A percentile compares a stretch with the other conserved stretches of the same genome.
phyloP scores from a whole-genome alignment of 1,139 yeast genomes.

The Magnusiomyces paraingens region DNA sequence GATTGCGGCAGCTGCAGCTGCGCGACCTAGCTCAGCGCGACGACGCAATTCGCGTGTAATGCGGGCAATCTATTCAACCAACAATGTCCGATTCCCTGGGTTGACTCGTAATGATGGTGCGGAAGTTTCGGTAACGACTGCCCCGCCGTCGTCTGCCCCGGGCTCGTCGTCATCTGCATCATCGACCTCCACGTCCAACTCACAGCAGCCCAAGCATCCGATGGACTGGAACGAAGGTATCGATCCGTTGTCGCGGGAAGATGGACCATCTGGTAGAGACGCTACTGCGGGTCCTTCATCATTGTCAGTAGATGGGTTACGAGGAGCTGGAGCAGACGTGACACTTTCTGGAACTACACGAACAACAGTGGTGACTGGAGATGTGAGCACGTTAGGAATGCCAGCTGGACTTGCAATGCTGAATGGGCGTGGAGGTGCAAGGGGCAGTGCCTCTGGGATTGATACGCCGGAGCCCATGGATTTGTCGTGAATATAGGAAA shows the following conservation, averaged over 20 bases:
- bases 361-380: too few species aligned
- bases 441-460: too few species aligned
- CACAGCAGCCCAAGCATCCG: too few species aligned
- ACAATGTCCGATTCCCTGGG: too few species aligned
- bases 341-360: too few species aligned
- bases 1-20: constrained; percentile 9
- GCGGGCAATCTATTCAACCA: neutral
- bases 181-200: neutral
- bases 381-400: too few species aligned
- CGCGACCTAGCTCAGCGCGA: neutral
- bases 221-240: too few species aligned
- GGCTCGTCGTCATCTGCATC: constrained; percentile 13
- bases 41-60: constrained; percentile 9
- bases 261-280: too few species aligned
- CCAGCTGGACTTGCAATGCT: too few species aligned
- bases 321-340: too few species aligned
- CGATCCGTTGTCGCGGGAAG: too few species aligned
- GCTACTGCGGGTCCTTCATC: neutral
- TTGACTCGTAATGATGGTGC: neutral
- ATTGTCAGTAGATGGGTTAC: neutral
- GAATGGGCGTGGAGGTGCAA: too few species aligned
- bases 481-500: neutral
- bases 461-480: constrained; percentile 2
- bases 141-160: constrained; percentile 16
- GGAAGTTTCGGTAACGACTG: constrained; percentile 24